Conservation (phyloP, 306 rosid genomes). For the Prunus mira region DNA sequence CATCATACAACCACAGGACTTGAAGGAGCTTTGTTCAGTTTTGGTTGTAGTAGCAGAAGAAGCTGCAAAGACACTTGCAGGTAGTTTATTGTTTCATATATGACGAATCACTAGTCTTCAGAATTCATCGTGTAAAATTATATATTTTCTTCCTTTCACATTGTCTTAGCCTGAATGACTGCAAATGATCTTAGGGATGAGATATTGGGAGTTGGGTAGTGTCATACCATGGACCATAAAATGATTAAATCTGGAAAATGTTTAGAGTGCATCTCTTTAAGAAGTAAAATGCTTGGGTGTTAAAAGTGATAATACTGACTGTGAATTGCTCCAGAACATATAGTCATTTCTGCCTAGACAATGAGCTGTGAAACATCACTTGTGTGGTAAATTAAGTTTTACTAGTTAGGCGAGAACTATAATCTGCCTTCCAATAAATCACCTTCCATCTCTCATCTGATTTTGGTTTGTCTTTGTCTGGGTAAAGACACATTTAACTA, state of each 20-base stretch:
- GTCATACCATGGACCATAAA: not conserved
- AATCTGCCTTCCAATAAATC: not conserved
- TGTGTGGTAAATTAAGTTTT: not conserved
- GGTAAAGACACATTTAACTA: not conserved
- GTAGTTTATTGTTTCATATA: conserved; percentile 31
- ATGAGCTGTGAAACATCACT: not conserved
- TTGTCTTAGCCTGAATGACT: not conserved
- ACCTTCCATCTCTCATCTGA: not conserved
- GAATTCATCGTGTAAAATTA: not conserved
- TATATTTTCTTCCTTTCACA: not conserved
- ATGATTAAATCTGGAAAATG: not conserved
- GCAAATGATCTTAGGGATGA: not conserved
- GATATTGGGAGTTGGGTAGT: not conserved
- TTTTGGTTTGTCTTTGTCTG: not conserved
- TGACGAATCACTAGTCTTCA: conserved; percentile 20
- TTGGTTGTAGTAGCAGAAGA: conserved; percentile 82
- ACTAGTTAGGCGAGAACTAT: not conserved
- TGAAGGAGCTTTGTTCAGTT: conserved; percentile 93
- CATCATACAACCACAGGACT: conserved; percentile 90
- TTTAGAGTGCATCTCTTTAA: not conserved
- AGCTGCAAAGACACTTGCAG: conserved; percentile 78
- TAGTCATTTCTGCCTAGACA: not conserved
- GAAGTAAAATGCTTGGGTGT: not conserved
- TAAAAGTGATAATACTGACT: too few species aligned
- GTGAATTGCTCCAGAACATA: too few species aligned